Base-by-base conservation (phyloP, 768 basidiomycete genomes). In the Lactifluus subvellereus region DNA sequence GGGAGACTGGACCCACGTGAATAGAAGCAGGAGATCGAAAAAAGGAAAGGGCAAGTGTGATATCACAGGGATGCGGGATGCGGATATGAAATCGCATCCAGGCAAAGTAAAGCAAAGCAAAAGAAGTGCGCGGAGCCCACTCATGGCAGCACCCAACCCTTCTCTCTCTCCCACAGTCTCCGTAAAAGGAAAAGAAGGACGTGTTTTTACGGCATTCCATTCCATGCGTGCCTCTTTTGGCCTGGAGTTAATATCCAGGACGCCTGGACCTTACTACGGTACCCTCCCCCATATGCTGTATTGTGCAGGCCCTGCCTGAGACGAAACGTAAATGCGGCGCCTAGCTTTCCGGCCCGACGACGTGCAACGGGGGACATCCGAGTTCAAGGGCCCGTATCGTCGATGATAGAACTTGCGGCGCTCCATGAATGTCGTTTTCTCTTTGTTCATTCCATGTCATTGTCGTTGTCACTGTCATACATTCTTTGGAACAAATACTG, bases 321-420 rank as follows among this genome's bases (percentile, higher is more conserved):
- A 20, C 6, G 30, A 59, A 32, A 59, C 50, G 50, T 51, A 59
- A 59, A 51, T 5, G 20, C 40, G 50, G 37, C 50, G 52, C 50
- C 50, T 59, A 33, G 27, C 30, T 52, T 7, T 8, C 58, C 38
- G 30, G 30, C 20, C 30, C 22, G 47, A 37, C 20, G 22, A 37
- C 20, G 35, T 47, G 40, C 27, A n/a, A 30, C 42, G 43, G 43
- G 43, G 1, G 43, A 20, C 43, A 45, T 20, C 43, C 18, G 43
- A n/a, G 16, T 45, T n/a, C 6, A 7, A 2, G 45, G 45, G 45
- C n/a, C 45, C 45, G 45, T 6, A 33, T 43, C 30, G 54, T 22
- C 43, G 43, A 35, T 57, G 55, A 57, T 57, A n/a, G 56, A 57
- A 57, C 33, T 8, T 1, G 11, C 13, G 22, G 6, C 14, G 13